Conservation (phyloP, 2,329 filamentous ascomycete genomes). For the Intubia oerlemansii region DNA sequence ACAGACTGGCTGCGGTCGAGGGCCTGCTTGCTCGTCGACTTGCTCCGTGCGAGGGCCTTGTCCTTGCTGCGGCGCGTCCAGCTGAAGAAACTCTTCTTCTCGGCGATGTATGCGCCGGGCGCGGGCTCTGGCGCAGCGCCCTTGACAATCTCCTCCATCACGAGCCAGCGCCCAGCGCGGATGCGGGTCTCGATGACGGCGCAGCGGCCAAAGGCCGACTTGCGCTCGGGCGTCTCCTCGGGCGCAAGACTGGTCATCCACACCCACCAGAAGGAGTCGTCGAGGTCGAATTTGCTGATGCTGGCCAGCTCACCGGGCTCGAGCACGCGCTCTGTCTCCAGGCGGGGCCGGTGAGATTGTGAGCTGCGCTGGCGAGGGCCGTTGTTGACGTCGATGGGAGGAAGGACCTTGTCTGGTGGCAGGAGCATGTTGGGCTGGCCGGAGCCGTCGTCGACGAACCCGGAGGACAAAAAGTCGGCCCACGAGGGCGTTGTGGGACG, state of each 20-base stretch:
- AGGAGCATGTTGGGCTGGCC: slow-evolving; percentile 48
- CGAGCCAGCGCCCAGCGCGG: slow-evolving; percentile 62
- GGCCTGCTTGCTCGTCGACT: slow-evolving; percentile 40
- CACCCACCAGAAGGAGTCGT: slow-evolving; percentile 98
- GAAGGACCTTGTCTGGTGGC: slow-evolving; percentile 80
- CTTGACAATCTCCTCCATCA: slow-evolving; percentile 92
- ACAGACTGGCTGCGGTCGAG: slow-evolving; percentile 21
- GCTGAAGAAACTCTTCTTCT: slow-evolving; percentile 89
- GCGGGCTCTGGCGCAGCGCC: slow-evolving; percentile 72
- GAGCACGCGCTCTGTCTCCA: slow-evolving; percentile 46
- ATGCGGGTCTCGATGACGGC: slow-evolving; percentile 81
- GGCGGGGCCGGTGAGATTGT: slow-evolving; percentile 55
- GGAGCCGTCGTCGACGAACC: slow-evolving; percentile 64
- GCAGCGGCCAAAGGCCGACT: slow-evolving; percentile 85
- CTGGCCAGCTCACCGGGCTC: slow-evolving; percentile 90
- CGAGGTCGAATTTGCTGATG: slow-evolving; percentile 66
- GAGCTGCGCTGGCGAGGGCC: slow-evolving; percentile 54
- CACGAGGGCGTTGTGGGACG: slow-evolving; percentile 91
- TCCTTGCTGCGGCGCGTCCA: slow-evolving; percentile 54
- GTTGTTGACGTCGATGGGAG: slow-evolving; percentile 57
- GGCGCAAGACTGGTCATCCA: slow-evolving; percentile 94
- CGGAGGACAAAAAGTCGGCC: slow-evolving; percentile 92
- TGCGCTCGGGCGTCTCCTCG: slow-evolving; percentile 69
- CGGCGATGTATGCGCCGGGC: slow-evolving; percentile 72
- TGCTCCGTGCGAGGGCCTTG: slow-evolving; percentile 41